These are phyloP conservation scores for Pilobolus umbonatus DNA, from an alignment of 192 early-diverging fungal genomes.

Conservation along the genomic window DNA sequence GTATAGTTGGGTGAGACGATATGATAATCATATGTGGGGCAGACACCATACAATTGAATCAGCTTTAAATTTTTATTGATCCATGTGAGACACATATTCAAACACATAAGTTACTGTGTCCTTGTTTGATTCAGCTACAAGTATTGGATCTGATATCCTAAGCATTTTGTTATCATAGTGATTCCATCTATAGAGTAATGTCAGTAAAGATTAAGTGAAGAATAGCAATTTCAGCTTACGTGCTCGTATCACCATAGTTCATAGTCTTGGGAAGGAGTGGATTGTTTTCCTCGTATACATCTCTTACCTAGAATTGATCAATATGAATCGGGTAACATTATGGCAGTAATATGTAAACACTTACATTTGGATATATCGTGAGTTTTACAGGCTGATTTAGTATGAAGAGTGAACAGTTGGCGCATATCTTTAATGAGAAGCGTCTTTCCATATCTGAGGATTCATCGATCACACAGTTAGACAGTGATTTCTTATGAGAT, in stretches of 20 bases:
- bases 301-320: no score
- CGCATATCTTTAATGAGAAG: conserved; percentile 84
- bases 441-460: conserved; percentile 92
- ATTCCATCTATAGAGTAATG: conserved; percentile 56
- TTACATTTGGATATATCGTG: conserved; percentile 98
- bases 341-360: no score
- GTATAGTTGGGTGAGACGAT: no score
- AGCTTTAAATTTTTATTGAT: conserved; percentile 56
- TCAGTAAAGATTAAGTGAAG: not conserved
- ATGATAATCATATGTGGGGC: no score
- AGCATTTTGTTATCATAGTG: conserved; percentile 57
- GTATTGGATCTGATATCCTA: conserved; percentile 55
- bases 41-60: no score
- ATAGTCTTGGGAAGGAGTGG: conserved; percentile 54
- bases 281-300: conserved; percentile 80
- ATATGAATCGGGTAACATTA: no score
- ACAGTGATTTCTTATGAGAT: conserved; percentile 79
- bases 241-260: conserved; percentile 73
- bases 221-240: conserved; percentile 29
- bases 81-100: no score
- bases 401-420: conserved; percentile 84
- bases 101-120: conserved; percentile 71
- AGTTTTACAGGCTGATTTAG: conserved; percentile 79
- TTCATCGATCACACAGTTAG: conserved; percentile 93
- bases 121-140: conserved; percentile 55